Conservation (phyloP, 2,329 filamentous ascomycete species). For the Alternaria brassicae region DNA sequence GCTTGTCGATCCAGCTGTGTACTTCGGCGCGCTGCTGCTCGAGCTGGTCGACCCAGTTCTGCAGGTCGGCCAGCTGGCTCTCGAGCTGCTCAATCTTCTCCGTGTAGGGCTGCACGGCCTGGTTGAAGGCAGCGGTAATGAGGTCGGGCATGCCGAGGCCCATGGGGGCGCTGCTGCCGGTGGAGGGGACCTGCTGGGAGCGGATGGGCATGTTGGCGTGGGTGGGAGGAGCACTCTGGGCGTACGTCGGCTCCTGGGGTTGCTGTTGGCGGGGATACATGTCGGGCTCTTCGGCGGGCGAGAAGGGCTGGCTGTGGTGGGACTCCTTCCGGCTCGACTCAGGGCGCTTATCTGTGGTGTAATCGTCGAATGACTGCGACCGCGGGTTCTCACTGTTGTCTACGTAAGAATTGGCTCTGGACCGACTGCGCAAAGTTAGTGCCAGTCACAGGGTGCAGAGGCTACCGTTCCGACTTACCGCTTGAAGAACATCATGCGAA, state of each 20-base stretch:
- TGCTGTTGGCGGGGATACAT: slow-evolving; percentile 57
- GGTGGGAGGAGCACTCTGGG: slow-evolving; percentile 27
- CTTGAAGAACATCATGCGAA: slow-evolving; percentile 58
- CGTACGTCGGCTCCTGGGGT: slow-evolving; percentile 48
- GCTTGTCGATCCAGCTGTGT: slow-evolving; percentile 64
- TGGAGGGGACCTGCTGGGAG: slow-evolving; percentile 33
- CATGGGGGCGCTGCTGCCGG: slow-evolving; percentile 31
- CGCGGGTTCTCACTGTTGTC: slow-evolving; percentile 55
- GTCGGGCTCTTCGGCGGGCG: slow-evolving; percentile 41
- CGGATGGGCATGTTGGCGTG: slow-evolving; percentile 34
- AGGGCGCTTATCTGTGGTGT: slow-evolving; percentile 50
- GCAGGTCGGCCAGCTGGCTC: slow-evolving; percentile 59
- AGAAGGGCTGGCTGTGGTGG: slow-evolving; percentile 38
- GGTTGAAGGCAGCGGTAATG: slow-evolving; percentile 61
- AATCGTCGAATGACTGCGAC: slow-evolving; percentile 51
- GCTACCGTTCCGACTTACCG: slow-evolving; percentile 4
- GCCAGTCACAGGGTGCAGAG: not conserved
- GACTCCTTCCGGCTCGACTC: slow-evolving; percentile 50
- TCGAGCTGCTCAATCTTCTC: slow-evolving; percentile 62
- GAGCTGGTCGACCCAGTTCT: slow-evolving; percentile 59
- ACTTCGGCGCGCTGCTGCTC: slow-evolving; percentile 61
- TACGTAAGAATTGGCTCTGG: slow-evolving; percentile 57
- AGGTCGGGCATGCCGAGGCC: slow-evolving; percentile 59
- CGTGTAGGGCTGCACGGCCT: slow-evolving; percentile 60
- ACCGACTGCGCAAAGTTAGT: slow-evolving; percentile 45